Conservation (phyloP, 371 early-diverging fungal genomes). For the Mucor racemosus region DNA sequence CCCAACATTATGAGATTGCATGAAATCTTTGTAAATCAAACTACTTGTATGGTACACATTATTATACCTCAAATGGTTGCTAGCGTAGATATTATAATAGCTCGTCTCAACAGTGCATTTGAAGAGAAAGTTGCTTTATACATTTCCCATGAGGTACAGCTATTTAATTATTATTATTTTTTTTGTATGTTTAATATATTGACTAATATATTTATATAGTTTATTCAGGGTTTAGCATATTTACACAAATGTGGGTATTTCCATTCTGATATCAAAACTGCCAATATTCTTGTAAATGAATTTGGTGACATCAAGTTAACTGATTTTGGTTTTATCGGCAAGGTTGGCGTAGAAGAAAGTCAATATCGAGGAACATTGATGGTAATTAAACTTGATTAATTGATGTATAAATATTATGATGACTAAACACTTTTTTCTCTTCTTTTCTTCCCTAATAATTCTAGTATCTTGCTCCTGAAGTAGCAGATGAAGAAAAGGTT, state of each 20-base stretch:
- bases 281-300: neutral
- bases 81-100: neutral
- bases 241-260: neutral
- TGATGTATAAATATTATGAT: too few species aligned
- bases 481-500: neutral
- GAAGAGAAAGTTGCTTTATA: neutral
- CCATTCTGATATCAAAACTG: constrained; percentile 11
- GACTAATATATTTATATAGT: neutral
- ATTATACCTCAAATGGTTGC: neutral
- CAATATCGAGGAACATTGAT: neutral
- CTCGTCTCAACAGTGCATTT: neutral
- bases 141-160: neutral
- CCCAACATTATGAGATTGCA: neutral
- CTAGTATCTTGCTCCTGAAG: constrained; percentile 19
- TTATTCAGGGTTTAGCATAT: neutral
- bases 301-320: constrained; percentile 8
- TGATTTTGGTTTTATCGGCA: constrained; percentile 7
- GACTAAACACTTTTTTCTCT: neutral
- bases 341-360: neutral
- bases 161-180: neutral
- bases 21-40: neutral
- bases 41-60: neutral
- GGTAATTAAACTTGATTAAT: neutral
- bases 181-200: too few species aligned
- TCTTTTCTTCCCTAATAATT: too few species aligned